Conservation (phyloP, 73 alveolate genomes). For the Breviolum minutum region DNA sequence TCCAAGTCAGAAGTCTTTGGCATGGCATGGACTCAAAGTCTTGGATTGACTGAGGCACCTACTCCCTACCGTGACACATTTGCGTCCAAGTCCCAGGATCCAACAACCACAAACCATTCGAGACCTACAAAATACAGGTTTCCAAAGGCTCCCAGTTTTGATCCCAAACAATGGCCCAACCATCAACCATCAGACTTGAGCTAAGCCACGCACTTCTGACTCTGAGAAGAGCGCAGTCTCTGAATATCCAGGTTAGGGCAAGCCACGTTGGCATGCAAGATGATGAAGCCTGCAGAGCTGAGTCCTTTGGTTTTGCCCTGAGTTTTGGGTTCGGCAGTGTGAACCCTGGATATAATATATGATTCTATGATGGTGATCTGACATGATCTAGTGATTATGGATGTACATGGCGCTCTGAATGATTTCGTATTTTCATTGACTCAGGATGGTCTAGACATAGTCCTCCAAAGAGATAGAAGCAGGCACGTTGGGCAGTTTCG, state of each 20-base stretch:
- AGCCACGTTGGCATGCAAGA: slow-evolving; percentile 38
- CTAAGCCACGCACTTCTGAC: neutral
- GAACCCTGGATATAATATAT: too few species aligned
- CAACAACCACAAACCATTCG: too few species aligned
- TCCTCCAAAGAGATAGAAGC: neutral
- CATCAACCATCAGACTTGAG: neutral
- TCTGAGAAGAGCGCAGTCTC: neutral
- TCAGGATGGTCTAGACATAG: neutral
- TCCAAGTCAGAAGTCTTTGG: neutral
- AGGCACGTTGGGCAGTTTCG: neutral
- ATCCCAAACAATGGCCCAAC: too few species aligned
- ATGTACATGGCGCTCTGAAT: too few species aligned
- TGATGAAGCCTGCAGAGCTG: neutral
- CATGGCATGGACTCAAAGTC: neutral
- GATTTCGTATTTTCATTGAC: neutral
- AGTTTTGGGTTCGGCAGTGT: neutral
- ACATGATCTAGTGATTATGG: too few species aligned
- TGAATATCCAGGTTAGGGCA: slow-evolving; percentile 29
- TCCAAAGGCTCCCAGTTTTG: too few species aligned
- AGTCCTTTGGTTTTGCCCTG: slow-evolving; percentile 46
- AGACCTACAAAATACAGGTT: too few species aligned
- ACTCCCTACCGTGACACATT: slow-evolving; percentile 75
- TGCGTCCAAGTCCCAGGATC: slow-evolving; percentile 3
- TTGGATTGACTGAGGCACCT: slow-evolving; percentile 6
- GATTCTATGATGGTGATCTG: too few species aligned